Conservation (phyloP, 139 green algal genomes). For the Chlorella sp. region DNA sequence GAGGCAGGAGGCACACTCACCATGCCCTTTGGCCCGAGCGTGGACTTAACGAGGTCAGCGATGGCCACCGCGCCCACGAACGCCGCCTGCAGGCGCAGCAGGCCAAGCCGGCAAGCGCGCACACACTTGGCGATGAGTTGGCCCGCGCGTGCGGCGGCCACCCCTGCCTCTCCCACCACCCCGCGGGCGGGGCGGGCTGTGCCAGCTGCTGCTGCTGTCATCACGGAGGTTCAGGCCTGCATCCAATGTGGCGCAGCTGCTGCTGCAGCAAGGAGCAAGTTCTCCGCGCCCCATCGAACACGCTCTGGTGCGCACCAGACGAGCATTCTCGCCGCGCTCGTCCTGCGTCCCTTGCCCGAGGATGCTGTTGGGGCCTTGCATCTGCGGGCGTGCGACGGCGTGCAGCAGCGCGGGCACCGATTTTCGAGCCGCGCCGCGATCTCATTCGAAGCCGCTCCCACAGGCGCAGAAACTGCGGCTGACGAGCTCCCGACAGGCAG, state of each 20-base stretch:
- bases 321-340: constrained; percentile 90
- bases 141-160: not conserved
- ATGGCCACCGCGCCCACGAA: constrained; percentile 98
- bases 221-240: too few relatives aligned
- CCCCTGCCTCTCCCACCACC: not conserved
- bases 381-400: too few relatives aligned
- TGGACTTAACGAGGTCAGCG: constrained; percentile 96
- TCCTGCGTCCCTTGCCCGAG: constrained; percentile 73
- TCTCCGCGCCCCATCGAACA: too few relatives aligned
- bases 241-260: too few relatives aligned
- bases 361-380: constrained; percentile 33
- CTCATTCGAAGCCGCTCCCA: too few relatives aligned
- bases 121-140: not conserved
- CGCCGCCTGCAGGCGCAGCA: constrained; percentile 54
- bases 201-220: not conserved
- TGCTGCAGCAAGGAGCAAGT: too few relatives aligned
- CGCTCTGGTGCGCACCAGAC: constrained; percentile 63
- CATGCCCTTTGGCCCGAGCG: constrained; percentile 97
- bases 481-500: too few relatives aligned
- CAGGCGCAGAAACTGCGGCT: too few relatives aligned
- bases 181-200: too few relatives aligned
- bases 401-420: too few relatives aligned
- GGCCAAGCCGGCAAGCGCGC: not conserved
- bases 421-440: too few relatives aligned
- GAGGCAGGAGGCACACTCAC: too few relatives aligned